Evolutionary conservation across 2,329 filamentous ascomycete species (phyloP).

Genomic region (Trichoderma aggressivum): DNA sequence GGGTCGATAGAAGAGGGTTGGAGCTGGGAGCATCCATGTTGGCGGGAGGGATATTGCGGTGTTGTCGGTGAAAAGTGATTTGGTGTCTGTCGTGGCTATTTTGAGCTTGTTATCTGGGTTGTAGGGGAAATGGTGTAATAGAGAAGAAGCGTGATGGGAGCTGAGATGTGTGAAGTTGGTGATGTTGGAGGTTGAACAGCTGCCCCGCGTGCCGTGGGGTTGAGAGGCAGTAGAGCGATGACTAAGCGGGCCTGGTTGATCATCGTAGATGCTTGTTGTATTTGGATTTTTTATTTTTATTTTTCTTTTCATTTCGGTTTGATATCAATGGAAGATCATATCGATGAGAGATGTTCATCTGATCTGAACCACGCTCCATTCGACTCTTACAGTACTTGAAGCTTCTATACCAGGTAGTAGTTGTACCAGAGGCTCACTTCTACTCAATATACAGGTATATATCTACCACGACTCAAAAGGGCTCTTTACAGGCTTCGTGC

Average conservation of each 20-base stretch:
- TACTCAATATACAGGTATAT: not conserved
- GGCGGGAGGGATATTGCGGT: not conserved
- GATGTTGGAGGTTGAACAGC: not conserved
- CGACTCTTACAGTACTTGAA: not conserved
- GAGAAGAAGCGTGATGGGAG: not conserved
- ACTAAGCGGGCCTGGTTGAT: not conserved
- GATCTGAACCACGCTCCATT: not conserved
- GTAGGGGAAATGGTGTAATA: not conserved
- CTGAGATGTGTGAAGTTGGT: not conserved
- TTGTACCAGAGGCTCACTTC: not conserved
- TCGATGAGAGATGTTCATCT: not conserved
- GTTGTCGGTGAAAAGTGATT: not conserved
- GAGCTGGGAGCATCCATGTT: slow-evolving; percentile 46
- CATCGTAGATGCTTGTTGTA: not conserved
- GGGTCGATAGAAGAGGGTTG: slow-evolving; percentile 62
- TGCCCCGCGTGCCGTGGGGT: slow-evolving; percentile 13
- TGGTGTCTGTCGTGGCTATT: not conserved
- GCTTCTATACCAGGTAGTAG: not conserved
- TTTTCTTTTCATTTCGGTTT: not conserved
- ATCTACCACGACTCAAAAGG: not conserved
- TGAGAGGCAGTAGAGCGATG: not conserved
- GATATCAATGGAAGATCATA: not conserved
- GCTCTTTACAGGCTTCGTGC: not conserved
- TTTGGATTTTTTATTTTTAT: not conserved
- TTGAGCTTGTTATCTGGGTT: not conserved